Percentiles rank a stretch among this genome's conserved stretches.
These are phyloP conservation scores for Vaccinium corymbosum DNA, from an alignment of 148 eudicot species.

Conservation along the genomic window DNA sequence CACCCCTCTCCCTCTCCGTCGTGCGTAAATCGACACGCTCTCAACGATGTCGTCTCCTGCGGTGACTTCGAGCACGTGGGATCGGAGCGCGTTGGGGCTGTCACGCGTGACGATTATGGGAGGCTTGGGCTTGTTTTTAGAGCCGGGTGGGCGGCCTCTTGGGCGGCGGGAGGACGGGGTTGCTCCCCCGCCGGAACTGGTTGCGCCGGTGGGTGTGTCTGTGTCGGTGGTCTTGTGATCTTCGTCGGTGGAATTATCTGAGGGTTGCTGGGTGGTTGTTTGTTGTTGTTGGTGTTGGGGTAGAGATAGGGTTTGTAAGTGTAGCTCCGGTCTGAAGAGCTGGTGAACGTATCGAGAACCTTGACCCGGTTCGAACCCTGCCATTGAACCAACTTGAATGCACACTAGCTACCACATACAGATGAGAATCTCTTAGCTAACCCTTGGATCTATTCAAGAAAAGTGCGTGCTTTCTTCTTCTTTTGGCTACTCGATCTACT, in stretches of 20 bases:
- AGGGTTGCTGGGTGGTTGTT: conserved; percentile 8
- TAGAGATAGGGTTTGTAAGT: conserved; percentile 10
- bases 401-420: too few relatives aligned
- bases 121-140: conserved; percentile 19
- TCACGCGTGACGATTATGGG: conserved; percentile 14
- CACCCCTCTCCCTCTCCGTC: conserved; percentile 16
- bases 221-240: neutral
- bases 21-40: conserved; percentile 9
- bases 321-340: conserved; percentile 10
- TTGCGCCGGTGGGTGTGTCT: neutral
- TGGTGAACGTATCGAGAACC: conserved; percentile 15
- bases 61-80: conserved; percentile 18
- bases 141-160: conserved; percentile 14
- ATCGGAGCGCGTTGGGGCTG: conserved; percentile 17
- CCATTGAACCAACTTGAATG: neutral
- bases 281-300: conserved; percentile 9
- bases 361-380: conserved; percentile 8
- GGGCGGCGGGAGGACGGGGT: conserved; percentile 12
- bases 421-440: too few relatives aligned
- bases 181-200: conserved; percentile 1
- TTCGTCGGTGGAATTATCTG: neutral
- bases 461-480: neutral
- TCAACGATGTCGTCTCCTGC: conserved; percentile 12
- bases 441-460: too few relatives aligned
- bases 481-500: neutral